These are phyloP conservation scores for Penicillium sp. DNA, from an alignment of 2,329 filamentous ascomycete species.

Conservation along the genomic window DNA sequence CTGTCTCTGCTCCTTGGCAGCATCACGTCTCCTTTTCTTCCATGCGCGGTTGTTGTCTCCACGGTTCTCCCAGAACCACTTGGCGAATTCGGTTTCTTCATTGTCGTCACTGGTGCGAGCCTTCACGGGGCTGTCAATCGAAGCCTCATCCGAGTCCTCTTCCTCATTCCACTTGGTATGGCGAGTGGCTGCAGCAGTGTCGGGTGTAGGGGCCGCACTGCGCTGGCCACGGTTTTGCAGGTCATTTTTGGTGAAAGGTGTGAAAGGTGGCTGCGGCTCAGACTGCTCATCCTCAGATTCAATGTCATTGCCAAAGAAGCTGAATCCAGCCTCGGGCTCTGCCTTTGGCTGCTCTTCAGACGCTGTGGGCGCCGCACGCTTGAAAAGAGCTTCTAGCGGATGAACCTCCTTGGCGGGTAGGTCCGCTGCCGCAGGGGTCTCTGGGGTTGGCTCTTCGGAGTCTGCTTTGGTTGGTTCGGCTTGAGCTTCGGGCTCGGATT, in stretches of 20 bases:
- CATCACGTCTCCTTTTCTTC: slow-evolving; percentile 59
- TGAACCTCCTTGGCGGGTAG: slow-evolving; percentile 64
- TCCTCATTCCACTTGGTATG: slow-evolving; percentile 32
- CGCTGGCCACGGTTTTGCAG: slow-evolving; percentile 66
- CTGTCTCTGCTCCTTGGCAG: slow-evolving; percentile 61
- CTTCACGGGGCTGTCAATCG: slow-evolving; percentile 29
- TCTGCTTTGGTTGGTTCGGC: slow-evolving; percentile 1
- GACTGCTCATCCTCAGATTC: slow-evolving; percentile 50
- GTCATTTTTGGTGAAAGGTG: slow-evolving; percentile 79
- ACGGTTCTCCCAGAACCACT: slow-evolving; percentile 61
- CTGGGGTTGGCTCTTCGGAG: slow-evolving; percentile 10
- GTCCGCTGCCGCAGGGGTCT: slow-evolving; percentile 12
- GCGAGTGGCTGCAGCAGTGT: slow-evolving; percentile 73
- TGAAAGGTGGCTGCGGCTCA: slow-evolving; percentile 78
- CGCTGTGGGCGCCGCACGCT: slow-evolving; percentile 58
- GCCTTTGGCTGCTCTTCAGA: slow-evolving; percentile 37
- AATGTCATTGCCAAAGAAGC: slow-evolving; percentile 70
- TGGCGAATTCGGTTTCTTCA: slow-evolving; percentile 59
- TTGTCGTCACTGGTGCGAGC: slow-evolving; percentile 15
- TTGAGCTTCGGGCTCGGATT: neutral
- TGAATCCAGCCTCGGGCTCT: slow-evolving; percentile 65
- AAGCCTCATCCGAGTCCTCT: slow-evolving; percentile 26
- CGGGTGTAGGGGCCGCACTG: slow-evolving; percentile 90
- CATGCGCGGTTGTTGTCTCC: slow-evolving; percentile 53
- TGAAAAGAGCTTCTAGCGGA: slow-evolving; percentile 90